Evolutionary conservation across 1,284 basidiomycete species (phyloP).

Genomic region (Pseudozyma pruni): DNA sequence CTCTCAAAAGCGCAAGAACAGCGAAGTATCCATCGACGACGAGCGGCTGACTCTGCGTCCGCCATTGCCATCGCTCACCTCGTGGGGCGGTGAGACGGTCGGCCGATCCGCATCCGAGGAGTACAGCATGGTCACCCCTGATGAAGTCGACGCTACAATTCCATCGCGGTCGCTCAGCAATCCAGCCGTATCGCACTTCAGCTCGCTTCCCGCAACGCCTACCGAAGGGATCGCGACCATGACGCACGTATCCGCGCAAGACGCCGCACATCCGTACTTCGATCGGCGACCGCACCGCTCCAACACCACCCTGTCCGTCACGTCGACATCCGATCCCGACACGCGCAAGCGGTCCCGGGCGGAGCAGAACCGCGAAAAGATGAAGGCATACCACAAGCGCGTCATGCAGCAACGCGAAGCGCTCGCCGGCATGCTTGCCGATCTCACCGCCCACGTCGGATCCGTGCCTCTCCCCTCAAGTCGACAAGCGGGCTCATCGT

Average conservation of each 20-base stretch:
- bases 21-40: slow-evolving; percentile 10
- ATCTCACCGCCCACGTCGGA: slow-evolving; percentile 28
- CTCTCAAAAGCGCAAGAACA: not conserved
- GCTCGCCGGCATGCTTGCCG: slow-evolving; percentile 25
- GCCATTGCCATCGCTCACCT: slow-evolving; percentile 6
- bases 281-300: slow-evolving; percentile 11
- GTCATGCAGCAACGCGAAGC: slow-evolving; percentile 48
- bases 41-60: slow-evolving; percentile 8
- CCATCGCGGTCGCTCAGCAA: slow-evolving; percentile 10
- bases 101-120: slow-evolving; percentile 18
- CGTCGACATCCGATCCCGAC: slow-evolving; percentile 21
- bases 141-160: slow-evolving; percentile 6
- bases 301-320: slow-evolving; percentile 5
- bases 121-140: slow-evolving; percentile 13
- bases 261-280: slow-evolving; percentile 9
- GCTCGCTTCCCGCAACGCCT: slow-evolving; percentile 31
- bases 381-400: slow-evolving; percentile 43
- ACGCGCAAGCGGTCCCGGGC: slow-evolving; percentile 31
- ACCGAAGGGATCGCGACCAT: slow-evolving; percentile 10
- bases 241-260: slow-evolving; percentile 2
- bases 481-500: too few species aligned
- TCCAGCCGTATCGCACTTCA: slow-evolving; percentile 21
- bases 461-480: slow-evolving; percentile 5
- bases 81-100: slow-evolving; percentile 1
- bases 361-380: slow-evolving; percentile 48